Conservation (phyloP, 306 rosid genomes). For the Castanea crenata region DNA sequence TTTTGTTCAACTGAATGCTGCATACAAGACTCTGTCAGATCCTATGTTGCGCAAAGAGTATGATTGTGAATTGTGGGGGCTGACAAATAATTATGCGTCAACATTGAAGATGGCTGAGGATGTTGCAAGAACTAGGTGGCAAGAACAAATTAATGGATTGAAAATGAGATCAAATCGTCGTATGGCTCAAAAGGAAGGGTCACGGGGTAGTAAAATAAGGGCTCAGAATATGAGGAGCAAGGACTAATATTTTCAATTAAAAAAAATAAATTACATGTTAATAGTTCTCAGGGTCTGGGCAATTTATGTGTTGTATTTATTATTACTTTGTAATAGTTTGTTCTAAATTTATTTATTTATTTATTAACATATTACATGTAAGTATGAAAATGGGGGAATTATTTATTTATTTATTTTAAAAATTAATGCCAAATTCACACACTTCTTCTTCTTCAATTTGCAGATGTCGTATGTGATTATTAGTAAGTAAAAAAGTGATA, state of each 20-base stretch:
- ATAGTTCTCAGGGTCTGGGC: too few species aligned
- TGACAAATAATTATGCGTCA: not conserved
- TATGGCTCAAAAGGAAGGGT: constrained; percentile 23
- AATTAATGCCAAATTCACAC: too few species aligned
- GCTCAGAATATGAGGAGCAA: constrained; percentile 20
- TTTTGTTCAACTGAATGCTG: constrained; percentile 52
- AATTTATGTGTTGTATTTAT: too few species aligned
- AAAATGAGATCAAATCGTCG: constrained; percentile 38
- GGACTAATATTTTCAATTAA: not conserved
- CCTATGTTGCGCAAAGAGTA: constrained; percentile 50
- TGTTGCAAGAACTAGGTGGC: constrained; percentile 36
- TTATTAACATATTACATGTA: too few species aligned
- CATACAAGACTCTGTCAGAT: constrained; percentile 51
- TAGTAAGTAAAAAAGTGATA: too few species aligned
- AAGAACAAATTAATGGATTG: constrained; percentile 49
- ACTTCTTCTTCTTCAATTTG: too few species aligned
- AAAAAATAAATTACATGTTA: not conserved
- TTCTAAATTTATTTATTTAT: too few species aligned
- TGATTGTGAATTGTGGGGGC: constrained; percentile 32
- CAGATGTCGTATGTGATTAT: too few species aligned
- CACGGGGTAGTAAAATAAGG: constrained; percentile 48
- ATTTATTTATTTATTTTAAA: too few species aligned
- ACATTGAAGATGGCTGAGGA: not conserved
- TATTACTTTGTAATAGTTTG: too few species aligned
- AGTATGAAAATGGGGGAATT: too few species aligned